Evolutionary conservation across 2,329 filamentous ascomycete genomes (phyloP).

Genomic region (Fusarium sublunatum): DNA sequence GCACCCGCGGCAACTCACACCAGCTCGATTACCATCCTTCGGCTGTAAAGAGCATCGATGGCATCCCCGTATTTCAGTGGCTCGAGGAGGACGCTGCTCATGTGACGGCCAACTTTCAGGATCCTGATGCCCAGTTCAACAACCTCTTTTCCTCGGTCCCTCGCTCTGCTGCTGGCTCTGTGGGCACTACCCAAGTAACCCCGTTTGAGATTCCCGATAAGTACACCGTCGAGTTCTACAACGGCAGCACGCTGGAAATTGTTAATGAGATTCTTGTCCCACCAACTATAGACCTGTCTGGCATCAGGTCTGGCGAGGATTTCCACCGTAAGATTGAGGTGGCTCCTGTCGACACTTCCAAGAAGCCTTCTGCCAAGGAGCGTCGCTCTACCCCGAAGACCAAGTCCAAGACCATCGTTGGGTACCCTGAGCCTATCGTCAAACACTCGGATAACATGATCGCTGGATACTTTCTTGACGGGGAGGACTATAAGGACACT

Average conservation of each 20-base stretch:
- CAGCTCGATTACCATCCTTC: constrained; percentile 38
- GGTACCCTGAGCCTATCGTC: constrained; percentile 34
- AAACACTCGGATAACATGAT: constrained; percentile 29
- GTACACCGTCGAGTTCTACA: constrained; percentile 40
- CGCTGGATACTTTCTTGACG: constrained; percentile 39
- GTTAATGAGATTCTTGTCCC: constrained; percentile 29
- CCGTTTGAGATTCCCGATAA: constrained; percentile 42
- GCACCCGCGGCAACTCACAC: constrained; percentile 25
- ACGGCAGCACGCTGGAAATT: constrained; percentile 30
- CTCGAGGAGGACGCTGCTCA: constrained; percentile 40
- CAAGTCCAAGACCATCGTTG: not conserved
- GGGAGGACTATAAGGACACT: constrained; percentile 35
- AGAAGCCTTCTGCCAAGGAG: constrained; percentile 11
- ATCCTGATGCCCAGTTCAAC: constrained; percentile 45
- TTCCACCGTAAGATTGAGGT: constrained; percentile 39
- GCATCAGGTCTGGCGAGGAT: constrained; percentile 39
- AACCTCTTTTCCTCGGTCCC: constrained; percentile 33
- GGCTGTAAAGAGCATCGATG: constrained; percentile 40
- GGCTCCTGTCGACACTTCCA: constrained; percentile 11
- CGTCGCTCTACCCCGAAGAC: constrained; percentile 11
- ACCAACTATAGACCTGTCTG: constrained; percentile 29
- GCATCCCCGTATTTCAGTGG: constrained; percentile 36
- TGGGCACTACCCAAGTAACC: constrained; percentile 15
- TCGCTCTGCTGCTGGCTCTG: constrained; percentile 16
- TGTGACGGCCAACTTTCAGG: constrained; percentile 29